Percentiles rank a stretch among this genome's conserved stretches.
Conservation (phyloP, 2,329 filamentous ascomycete genomes). For the Xylaria sp. region DNA sequence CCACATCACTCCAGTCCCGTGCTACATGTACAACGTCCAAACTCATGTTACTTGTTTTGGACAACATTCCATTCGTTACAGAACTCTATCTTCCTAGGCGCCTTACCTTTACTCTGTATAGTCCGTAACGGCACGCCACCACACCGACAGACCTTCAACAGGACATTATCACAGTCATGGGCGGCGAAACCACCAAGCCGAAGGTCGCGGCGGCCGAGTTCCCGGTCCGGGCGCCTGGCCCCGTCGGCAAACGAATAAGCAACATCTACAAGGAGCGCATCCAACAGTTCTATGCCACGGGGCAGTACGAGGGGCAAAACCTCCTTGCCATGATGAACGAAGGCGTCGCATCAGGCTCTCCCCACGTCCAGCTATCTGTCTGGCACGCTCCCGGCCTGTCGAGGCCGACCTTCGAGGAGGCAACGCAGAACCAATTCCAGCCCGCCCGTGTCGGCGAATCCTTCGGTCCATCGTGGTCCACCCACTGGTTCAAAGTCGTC, state of each 20-base stretch:
- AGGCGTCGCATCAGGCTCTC: conserved; percentile 65
- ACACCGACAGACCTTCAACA: conserved; percentile 10
- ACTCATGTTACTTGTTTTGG: not conserved
- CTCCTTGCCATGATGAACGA: conserved; percentile 76
- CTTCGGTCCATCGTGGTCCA: conserved; percentile 96
- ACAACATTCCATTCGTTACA: not conserved
- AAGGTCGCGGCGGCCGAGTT: conserved; percentile 53
- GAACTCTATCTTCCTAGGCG: not conserved
- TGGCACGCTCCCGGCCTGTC: conserved; percentile 80
- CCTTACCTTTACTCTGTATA: conserved; percentile 5
- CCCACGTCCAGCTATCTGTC: conserved; percentile 81
- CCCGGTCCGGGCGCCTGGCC: conserved; percentile 53
- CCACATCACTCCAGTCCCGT: not conserved
- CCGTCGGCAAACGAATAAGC: conserved; percentile 77
- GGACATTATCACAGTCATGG: conserved; percentile 50
- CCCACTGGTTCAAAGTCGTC: conserved; percentile 92
- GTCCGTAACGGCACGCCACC: conserved; percentile 14
- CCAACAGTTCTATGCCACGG: conserved; percentile 74
- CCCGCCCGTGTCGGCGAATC: conserved; percentile 73
- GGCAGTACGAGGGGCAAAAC: conserved; percentile 78
- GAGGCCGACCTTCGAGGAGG: conserved; percentile 85
- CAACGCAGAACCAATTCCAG: conserved; percentile 72
- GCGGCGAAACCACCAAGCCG: conserved; percentile 49
- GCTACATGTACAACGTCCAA: not conserved
- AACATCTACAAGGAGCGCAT: conserved; percentile 86